Percentiles rank a stretch among this genome's conserved stretches.
Conservation (phyloP, 495 filamentous ascomycete genomes). For the Talaromyces ruber region DNA sequence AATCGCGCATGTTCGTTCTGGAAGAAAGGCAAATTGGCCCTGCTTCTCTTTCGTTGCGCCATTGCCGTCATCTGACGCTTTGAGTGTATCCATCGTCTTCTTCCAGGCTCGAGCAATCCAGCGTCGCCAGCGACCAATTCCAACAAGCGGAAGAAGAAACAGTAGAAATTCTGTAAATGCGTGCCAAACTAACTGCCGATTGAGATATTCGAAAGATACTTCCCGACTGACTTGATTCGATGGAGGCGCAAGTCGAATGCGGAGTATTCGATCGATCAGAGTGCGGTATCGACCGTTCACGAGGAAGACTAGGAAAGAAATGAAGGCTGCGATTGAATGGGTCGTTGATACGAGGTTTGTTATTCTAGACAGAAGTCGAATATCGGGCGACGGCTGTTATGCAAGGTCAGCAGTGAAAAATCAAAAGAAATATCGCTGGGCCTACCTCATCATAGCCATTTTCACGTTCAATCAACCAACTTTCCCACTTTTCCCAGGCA, state of each 20-base stretch:
- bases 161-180: slow-evolving; percentile 97
- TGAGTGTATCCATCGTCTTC: slow-evolving; percentile 58
- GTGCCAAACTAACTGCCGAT: slow-evolving; percentile 97
- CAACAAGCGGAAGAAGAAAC: slow-evolving; percentile 88
- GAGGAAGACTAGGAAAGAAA: slow-evolving; percentile 83
- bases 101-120: slow-evolving; percentile 82
- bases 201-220: slow-evolving; percentile 95
- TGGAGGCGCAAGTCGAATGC: slow-evolving; percentile 76
- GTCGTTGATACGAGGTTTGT: slow-evolving; percentile 59
- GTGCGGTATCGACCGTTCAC: slow-evolving; percentile 87
- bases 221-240: slow-evolving; percentile 77
- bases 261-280: slow-evolving; percentile 74
- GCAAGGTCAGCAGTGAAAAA: background rate
- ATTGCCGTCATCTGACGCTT: slow-evolving; percentile 31
- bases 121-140: slow-evolving; percentile 83
- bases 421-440: background rate
- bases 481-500: slow-evolving; percentile 83
- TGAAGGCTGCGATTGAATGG: slow-evolving; percentile 71
- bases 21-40: slow-evolving; percentile 77
- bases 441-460: slow-evolving; percentile 57
- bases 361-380: slow-evolving; percentile 55
- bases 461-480: slow-evolving; percentile 68
- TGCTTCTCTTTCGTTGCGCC: slow-evolving; percentile 34
- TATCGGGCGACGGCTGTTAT: slow-evolving; percentile 31
- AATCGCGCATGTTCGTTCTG: slow-evolving; percentile 94